Evolutionary conservation across 2,329 filamentous ascomycete species (phyloP), one percentile per base, ranked within the genome.

Genomic region (Penicillium digitatum): DNA sequence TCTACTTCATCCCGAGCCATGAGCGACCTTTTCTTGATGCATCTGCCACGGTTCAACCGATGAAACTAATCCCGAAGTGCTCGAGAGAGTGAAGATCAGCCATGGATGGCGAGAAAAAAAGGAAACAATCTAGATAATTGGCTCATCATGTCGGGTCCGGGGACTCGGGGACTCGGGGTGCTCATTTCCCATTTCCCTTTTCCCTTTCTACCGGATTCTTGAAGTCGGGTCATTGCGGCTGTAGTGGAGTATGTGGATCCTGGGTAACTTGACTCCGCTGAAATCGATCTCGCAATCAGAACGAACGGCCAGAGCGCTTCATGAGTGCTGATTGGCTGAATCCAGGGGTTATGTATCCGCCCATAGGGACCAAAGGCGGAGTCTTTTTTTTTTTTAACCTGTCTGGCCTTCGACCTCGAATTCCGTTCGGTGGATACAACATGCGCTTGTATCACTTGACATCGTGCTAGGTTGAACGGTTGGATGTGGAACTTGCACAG

Each of bases 71-170:
- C 14, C 14, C 11, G 12, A 35, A 18, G 12, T 35, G 10, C n/a
- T 22, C 20, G 18, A 47, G 18, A 26, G 20, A 42, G 14, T 27
- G n/a, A 37, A 49, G 34, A 47, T 5, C 4, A 54, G 40, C 47
- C 47, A 50, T 54, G 47, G 47, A 51, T 39, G 34, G 34, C 39
- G 22, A 22, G 10, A 34, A 40, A 51, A 51, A 51, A 18, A 27
- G 39, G 47, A 10, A 54, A 34, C 3, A 45, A 47, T 29, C 47
- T 32, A 11, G 18, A 39, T 32, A 16, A 9, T 26, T 29, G 34
- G 29, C 32, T 26, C 10, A 16, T 43, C 20, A 16, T 20, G 8
- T 31, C 6, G 16, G 37, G 9, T 24, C 24, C 47, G 27, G 27
- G 47, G 47, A 18, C 4, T 26, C 49, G 49, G 49, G 49, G 42